phyloP scores from a whole-genome alignment of 2,329 filamentous ascomycete species.

The Sporothrix schenckii region DNA sequence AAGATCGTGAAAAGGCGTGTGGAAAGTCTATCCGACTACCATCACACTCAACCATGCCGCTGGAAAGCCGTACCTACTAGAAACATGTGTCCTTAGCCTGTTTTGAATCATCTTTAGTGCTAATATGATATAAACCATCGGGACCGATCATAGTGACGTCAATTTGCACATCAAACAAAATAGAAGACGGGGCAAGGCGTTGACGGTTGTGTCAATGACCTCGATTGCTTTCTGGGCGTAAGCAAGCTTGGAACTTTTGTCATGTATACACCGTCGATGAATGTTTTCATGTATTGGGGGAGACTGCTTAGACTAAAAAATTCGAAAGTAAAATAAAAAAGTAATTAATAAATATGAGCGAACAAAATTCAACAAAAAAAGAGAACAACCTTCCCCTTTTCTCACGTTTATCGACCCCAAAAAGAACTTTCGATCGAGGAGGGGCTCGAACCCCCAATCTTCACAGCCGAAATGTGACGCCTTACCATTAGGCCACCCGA shows the following conservation, averaged over 20 bases:
- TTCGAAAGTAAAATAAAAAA: not conserved
- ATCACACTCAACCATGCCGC: conserved; percentile 15
- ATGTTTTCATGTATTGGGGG: not conserved
- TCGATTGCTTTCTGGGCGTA: not conserved
- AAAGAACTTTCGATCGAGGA: conserved; percentile 36
- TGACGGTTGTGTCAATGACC: not conserved
- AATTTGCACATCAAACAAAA: not conserved
- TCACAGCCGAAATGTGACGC: conserved; percentile 39
- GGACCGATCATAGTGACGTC: not conserved
- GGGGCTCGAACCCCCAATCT: conserved; percentile 39
- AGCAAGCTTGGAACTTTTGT: not conserved
- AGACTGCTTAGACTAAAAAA: not conserved
- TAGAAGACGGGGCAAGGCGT: not conserved
- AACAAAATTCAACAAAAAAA: conserved; percentile 4
- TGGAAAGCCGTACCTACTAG: not conserved
- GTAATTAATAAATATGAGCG: not conserved
- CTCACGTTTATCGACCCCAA: not conserved
- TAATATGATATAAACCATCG: not conserved
- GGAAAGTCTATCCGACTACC: not conserved
- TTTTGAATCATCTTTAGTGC: not conserved
- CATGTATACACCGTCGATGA: not conserved
- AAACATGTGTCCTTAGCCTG: not conserved
- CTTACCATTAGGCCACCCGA: conserved; percentile 40
- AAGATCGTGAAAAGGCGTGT: conserved; percentile 6
- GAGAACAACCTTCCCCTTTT: not conserved